Conservation (phyloP, 2,329 filamentous ascomycete genomes). For the Aspergillus sp. region DNA sequence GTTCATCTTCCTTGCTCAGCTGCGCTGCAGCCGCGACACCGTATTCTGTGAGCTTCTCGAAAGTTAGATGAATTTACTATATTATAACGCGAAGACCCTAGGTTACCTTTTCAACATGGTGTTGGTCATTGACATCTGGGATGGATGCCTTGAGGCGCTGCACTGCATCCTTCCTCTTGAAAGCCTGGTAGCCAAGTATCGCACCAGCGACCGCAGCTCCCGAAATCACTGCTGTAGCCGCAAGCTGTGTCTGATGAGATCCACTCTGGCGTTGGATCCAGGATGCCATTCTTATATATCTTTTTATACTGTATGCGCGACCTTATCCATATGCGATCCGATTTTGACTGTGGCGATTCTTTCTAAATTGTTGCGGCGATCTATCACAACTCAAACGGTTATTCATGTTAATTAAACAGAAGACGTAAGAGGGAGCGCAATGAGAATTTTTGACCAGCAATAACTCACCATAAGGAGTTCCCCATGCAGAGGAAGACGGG, state of each 20-base stretch:
- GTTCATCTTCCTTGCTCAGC: conserved; percentile 56
- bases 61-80: conserved; percentile 35
- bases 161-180: conserved; percentile 56
- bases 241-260: conserved; percentile 46
- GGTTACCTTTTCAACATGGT: conserved; percentile 53
- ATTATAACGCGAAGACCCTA: background rate
- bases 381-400: background rate
- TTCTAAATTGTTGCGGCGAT: background rate
- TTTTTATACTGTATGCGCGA: background rate
- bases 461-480: too few species aligned
- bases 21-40: conserved; percentile 41
- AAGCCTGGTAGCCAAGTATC: conserved; percentile 60
- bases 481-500: background rate
- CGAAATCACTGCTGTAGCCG: conserved; percentile 45
- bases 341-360: background rate
- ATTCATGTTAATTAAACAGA: too few species aligned
- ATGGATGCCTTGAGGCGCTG: conserved; percentile 63
- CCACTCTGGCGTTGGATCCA: conserved; percentile 47
- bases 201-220: conserved; percentile 50
- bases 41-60: conserved; percentile 53
- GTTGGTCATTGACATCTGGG: conserved; percentile 54
- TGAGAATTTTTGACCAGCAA: too few species aligned
- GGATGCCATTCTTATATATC: conserved; percentile 37
- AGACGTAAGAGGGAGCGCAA: too few species aligned
- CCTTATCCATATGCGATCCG: conserved; percentile 17